Percentiles rank a stretch among this genome's conserved stretches.
Conservation (phyloP, 1,139 yeast genomes). For the Pneumocystis murina region DNA sequence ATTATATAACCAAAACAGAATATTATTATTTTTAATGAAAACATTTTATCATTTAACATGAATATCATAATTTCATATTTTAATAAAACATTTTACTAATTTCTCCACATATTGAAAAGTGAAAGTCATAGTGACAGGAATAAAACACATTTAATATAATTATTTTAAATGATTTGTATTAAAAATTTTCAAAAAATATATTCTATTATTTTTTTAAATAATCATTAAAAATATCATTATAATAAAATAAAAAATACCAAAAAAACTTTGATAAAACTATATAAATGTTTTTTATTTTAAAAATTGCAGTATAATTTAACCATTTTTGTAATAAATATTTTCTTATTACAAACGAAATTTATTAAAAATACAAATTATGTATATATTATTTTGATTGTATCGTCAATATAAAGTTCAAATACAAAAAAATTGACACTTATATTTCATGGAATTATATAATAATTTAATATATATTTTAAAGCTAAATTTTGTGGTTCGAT, state of each 20-base stretch:
- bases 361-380: not conserved
- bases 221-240: not conserved
- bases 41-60: too few relatives aligned
- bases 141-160: too few relatives aligned
- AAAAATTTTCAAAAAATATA: not conserved
- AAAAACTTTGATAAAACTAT: not conserved
- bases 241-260: not conserved
- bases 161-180: too few relatives aligned
- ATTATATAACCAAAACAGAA: too few relatives aligned
- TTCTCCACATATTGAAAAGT: too few relatives aligned
- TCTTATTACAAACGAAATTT: not conserved
- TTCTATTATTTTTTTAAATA: not conserved
- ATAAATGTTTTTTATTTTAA: not conserved
- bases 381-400: too few relatives aligned
- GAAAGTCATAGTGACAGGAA: too few relatives aligned
- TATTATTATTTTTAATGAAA: too few relatives aligned
- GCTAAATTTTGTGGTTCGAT: constrained; percentile 23
- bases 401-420: not conserved
- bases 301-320: not conserved
- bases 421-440: not conserved
- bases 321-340: not conserved
- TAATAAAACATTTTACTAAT: too few relatives aligned
- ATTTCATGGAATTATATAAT: not conserved
- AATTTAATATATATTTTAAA: not conserved
- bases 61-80: too few relatives aligned